Base-by-base conservation (phyloP, 2,329 filamentous ascomycete species). In the Ophiostoma fasciatum region DNA sequence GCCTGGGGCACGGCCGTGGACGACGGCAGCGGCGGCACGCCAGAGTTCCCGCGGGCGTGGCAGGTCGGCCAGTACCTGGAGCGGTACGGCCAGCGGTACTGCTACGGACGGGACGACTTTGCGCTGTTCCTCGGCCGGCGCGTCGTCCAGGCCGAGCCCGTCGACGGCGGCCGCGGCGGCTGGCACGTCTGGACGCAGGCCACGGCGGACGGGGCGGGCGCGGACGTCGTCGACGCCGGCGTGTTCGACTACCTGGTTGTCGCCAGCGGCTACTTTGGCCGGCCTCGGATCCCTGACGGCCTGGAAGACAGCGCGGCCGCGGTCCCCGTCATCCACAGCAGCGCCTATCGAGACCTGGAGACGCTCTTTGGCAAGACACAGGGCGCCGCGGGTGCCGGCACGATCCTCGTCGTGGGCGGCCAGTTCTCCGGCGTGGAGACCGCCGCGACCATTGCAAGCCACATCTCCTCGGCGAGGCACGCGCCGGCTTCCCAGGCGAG, bases 341-440 rank as follows among this genome's bases (percentile, higher is more conserved):
- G 78, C 32, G 56, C 66, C 20, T 76, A 83, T 35, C 63, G 77
- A 4, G 61, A 68, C 36, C 53, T 80, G 2, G 47, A 63, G 20
- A 51, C 51, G 8, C 51, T 78, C 3, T 46, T 78, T 2, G 57
- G 55, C 0, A 49, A 55, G 15, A 46, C 54, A 0, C 51, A 58
- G 12, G 4, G 14, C 17, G 15, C 25, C 14, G 12, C 20, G 6
- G 10, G 6, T 10, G 12, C 5, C 22, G 68, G 71, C 14, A 82
- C 76, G 48, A 73, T 90, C 13, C 62, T 84, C 1, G 63, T 92
- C 0, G 71, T 85, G 1, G 83, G 83, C 1, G 82, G 82, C 0
- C 81, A 85, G 47, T 85, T 90, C 68, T 88, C 82, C 3, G 82
- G 82, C 1, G 71, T 81, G 5, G 83, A 92, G 58, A 78, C 78